Percentiles rank a stretch among this genome's conserved stretches.
Conservation (phyloP, 768 basidiomycete species). For the Collybia sordida region DNA sequence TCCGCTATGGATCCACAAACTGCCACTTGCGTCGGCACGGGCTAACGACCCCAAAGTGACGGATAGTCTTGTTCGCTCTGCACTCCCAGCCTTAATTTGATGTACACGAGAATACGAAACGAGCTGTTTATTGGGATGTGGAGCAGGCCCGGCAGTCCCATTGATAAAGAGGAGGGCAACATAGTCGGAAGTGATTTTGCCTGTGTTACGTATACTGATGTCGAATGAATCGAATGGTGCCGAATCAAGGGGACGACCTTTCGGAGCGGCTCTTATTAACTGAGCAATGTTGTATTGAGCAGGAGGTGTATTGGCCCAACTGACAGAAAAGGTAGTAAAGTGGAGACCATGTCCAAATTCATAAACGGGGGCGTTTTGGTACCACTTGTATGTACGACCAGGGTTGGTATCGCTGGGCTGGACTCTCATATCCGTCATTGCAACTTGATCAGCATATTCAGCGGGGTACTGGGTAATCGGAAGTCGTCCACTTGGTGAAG, state of each 20-base stretch:
- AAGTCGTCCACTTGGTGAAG: slow-evolving; percentile 55
- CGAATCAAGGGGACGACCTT: slow-evolving; percentile 33
- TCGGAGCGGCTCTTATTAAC: slow-evolving; percentile 28
- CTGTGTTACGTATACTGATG: slow-evolving; percentile 49
- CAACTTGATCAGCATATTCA: slow-evolving; percentile 42
- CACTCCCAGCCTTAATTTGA: slow-evolving; percentile 22
- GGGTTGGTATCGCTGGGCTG: slow-evolving; percentile 48
- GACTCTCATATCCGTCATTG: slow-evolving; percentile 60
- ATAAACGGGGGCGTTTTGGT: slow-evolving; percentile 49
- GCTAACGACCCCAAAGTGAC: slow-evolving; percentile 51
- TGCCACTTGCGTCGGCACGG: slow-evolving; percentile 46
- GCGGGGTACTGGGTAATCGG: slow-evolving; percentile 55
- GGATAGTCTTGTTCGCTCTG: slow-evolving; percentile 28
- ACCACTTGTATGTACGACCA: slow-evolving; percentile 62
- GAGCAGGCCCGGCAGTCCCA: slow-evolving; percentile 46
- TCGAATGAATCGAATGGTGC: slow-evolving; percentile 48
- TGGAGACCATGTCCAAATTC: slow-evolving; percentile 58
- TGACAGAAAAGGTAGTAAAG: slow-evolving; percentile 47
- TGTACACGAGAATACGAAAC: slow-evolving; percentile 45
- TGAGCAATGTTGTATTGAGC: slow-evolving; percentile 38
- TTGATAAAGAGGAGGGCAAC: slow-evolving; percentile 53
- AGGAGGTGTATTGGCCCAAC: slow-evolving; percentile 35
- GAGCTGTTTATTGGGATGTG: slow-evolving; percentile 52
- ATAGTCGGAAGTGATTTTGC: slow-evolving; percentile 52
- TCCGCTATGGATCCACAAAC: slow-evolving; percentile 44